Base-by-base conservation (phyloP, 2,329 filamentous ascomycete species). In the Phaeophleospora eucalypticola region DNA sequence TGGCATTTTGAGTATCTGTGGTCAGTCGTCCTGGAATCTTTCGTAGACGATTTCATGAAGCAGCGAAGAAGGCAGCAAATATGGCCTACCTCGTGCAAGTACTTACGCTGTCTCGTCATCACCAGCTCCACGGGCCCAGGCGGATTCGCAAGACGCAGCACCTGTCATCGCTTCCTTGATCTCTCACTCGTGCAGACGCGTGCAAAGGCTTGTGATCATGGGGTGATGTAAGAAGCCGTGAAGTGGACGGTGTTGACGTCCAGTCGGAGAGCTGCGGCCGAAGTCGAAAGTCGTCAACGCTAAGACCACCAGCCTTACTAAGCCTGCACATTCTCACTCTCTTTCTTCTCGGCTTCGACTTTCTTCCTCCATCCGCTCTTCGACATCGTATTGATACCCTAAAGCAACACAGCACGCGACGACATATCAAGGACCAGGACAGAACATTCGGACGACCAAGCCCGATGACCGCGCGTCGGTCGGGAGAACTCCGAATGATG, bases 161-260 rank as follows among this genome's bases (percentile, higher is more conserved):
- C 12, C 24, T 29, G 24, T 7, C 24, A 12, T 6, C 12, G 12
- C 37, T 21, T 39, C 17, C n/a, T n/a, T n/a, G n/a, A n/a, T n/a
- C n/a, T n/a, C n/a, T n/a, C n/a, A n/a, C n/a, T 6, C 37, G 37
- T 21, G 14, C 17, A 10, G 36, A 4, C n/a, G 36, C 16, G n/a
- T 21, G 10, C 37, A 19, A 39, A 39, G 37, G 37, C 37, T 17
- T 39, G 37, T 39, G 37, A 39, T 39, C 37, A 14, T 9, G 15
- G 8, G 18, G 37, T 39, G 37, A 39, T 20, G 21, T 39, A 39
- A 39, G 37, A 37, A 37, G 27, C n/a, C n/a, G n/a, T n/a, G n/a
- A n/a, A n/a, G 6, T 29, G 24, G 12, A 29, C 7, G 24, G 6
- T 29, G 24, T 29, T 6, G 7, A 12, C 6, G 24, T 29, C 24